Evolutionary conservation across 2,329 filamentous ascomycete species (phyloP).

Genomic region (Incumbomyces lentus): DNA sequence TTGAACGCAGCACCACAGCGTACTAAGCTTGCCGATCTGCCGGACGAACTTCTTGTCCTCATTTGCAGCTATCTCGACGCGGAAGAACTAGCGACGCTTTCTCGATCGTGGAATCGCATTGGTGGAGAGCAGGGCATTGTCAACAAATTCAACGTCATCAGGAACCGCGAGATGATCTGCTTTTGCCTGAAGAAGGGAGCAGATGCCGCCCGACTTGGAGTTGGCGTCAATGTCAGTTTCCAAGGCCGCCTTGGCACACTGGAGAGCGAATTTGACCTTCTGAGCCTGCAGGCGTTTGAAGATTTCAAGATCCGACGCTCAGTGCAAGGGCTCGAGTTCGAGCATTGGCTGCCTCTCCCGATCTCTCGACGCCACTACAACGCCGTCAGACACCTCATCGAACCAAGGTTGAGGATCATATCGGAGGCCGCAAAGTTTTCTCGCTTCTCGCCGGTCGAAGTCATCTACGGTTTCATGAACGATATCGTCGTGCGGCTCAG

Average conservation of each 20-base stretch:
- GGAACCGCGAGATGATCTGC: constrained; percentile 38
- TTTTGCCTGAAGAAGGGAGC: constrained; percentile 38
- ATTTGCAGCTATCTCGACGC: constrained; percentile 20
- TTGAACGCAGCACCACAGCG: neutral
- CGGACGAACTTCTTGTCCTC: constrained; percentile 22
- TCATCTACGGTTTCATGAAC: constrained; percentile 42
- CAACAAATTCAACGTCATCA: constrained; percentile 25
- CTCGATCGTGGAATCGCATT: constrained; percentile 30
- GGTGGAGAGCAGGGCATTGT: constrained; percentile 24
- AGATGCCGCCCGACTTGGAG: constrained; percentile 31
- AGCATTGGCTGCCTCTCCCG: constrained; percentile 39
- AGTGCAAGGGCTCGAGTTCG: constrained; percentile 34
- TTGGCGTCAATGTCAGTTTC: constrained; percentile 28
- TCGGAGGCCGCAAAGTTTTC: constrained; percentile 19
- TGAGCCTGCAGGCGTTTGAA: constrained; percentile 34
- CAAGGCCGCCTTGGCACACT: constrained; percentile 22
- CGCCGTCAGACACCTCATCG: constrained; percentile 24
- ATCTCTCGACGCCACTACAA: constrained; percentile 39
- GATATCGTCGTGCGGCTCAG: constrained; percentile 42
- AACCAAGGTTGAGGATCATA: constrained; percentile 23
- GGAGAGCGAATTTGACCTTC: constrained; percentile 41
- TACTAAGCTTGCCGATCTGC: neutral
- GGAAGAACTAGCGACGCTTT: constrained; percentile 29
- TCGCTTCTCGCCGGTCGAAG: constrained; percentile 21
- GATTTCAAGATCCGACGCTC: constrained; percentile 30